These are phyloP conservation scores for Calonectria pseudoturangicola DNA, from an alignment of 2,329 filamentous ascomycete genomes.

Conservation along the genomic window DNA sequence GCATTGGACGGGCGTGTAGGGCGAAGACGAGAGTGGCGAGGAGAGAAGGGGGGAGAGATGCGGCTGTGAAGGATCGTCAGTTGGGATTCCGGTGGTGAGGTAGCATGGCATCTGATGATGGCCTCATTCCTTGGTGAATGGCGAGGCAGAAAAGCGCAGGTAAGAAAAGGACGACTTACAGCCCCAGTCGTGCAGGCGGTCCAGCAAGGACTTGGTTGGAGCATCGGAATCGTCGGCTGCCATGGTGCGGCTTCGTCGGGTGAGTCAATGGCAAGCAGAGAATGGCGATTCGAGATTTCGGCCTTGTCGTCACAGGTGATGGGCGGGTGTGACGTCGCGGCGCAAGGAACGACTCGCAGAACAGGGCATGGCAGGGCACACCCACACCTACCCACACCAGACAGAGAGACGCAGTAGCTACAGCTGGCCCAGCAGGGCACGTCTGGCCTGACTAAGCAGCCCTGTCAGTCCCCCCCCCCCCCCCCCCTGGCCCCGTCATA, in stretches of 20 bases:
- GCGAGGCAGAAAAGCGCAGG: conserved; percentile 22
- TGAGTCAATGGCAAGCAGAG: conserved; percentile 36
- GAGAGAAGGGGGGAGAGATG: conserved; percentile 72
- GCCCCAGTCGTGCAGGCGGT: conserved; percentile 67
- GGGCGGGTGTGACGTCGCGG: conserved; percentile 31
- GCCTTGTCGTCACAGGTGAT: conserved; percentile 26
- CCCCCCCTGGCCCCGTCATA: background rate
- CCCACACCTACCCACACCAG: background rate
- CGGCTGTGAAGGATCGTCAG: conserved; percentile 62
- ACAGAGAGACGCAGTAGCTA: background rate
- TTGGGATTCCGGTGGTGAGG: conserved; percentile 12
- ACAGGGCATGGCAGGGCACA: background rate
- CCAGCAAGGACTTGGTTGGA: conserved; percentile 58
- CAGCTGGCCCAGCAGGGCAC: background rate
- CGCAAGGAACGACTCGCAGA: conserved; percentile 10
- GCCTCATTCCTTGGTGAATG: conserved; percentile 11
- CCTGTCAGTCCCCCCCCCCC: background rate
- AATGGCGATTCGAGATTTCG: conserved; percentile 28
- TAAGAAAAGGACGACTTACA: conserved; percentile 62
- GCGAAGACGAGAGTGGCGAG: conserved; percentile 74
- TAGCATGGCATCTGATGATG: conserved; percentile 12
- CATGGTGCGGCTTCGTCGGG: conserved; percentile 52
- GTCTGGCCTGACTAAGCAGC: conserved; percentile 27
- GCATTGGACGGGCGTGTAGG: conserved; percentile 73
- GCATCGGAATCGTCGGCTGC: conserved; percentile 51